phyloP scores from a whole-genome alignment of 176 grass and related monocot species.

The Aechmea fasciata region DNA sequence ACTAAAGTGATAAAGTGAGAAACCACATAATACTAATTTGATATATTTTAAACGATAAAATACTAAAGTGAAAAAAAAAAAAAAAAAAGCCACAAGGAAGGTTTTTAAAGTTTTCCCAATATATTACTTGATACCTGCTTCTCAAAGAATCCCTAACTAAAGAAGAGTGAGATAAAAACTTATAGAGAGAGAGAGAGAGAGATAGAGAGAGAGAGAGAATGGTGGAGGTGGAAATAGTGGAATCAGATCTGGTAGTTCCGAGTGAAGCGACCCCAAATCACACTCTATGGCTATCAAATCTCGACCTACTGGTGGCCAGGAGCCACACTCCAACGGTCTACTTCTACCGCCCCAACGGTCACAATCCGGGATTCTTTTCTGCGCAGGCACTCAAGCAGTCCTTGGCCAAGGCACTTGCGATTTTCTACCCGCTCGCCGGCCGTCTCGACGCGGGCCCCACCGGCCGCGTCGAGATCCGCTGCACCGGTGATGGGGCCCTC shows the following conservation, averaged over 20 bases:
- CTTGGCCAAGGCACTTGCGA: slow-evolving; percentile 42
- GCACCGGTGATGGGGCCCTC: slow-evolving; percentile 49
- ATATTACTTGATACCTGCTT: too few species aligned
- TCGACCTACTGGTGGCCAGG: slow-evolving; percentile 41
- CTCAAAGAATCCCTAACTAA: background rate
- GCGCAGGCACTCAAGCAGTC: slow-evolving; percentile 34
- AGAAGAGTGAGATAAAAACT: background rate
- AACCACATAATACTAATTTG: too few species aligned
- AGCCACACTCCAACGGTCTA: slow-evolving; percentile 51
- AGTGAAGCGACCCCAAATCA: slow-evolving; percentile 42
- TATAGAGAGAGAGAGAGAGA: background rate
- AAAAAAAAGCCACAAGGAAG: too few species aligned
- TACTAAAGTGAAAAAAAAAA: too few species aligned
- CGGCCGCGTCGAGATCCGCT: slow-evolving; percentile 43
- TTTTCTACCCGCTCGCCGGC: slow-evolving; percentile 63
- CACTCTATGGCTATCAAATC: slow-evolving; percentile 47
- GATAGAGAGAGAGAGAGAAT: background rate
- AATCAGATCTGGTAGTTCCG: slow-evolving; percentile 46
- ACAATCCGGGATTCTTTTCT: slow-evolving; percentile 24
- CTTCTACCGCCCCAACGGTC: slow-evolving; percentile 29
- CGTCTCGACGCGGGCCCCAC: slow-evolving; percentile 10
- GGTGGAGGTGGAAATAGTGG: slow-evolving; percentile 35
- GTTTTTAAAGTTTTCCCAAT: too few species aligned
- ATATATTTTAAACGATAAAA: too few species aligned
- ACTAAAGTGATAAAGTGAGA: too few species aligned